These are phyloP conservation scores for Paraleonurus japonicus DNA, from an alignment of 257 asterid species.

Conservation along the genomic window DNA sequence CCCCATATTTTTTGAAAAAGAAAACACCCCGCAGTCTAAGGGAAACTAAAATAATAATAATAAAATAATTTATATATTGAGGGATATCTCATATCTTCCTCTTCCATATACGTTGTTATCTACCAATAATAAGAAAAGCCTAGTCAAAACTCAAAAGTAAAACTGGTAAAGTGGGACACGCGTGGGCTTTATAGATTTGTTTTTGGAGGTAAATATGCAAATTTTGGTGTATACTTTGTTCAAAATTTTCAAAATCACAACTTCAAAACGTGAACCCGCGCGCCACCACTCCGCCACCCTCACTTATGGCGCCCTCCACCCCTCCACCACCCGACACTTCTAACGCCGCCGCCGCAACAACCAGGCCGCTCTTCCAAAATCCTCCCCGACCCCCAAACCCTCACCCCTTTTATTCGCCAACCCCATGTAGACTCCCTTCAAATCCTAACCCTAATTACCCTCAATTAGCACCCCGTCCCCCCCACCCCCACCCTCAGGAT, in stretches of 20 bases:
- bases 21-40: too few species aligned
- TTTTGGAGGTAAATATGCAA: not conserved
- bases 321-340: slow-evolving; percentile 53
- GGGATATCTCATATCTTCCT: too few species aligned
- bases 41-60: too few species aligned
- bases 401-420: slow-evolving; percentile 39
- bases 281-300: slow-evolving; percentile 32
- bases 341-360: slow-evolving; percentile 27
- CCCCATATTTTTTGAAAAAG: too few species aligned
- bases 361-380: slow-evolving; percentile 37
- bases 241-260: not conserved
- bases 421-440: slow-evolving; percentile 42
- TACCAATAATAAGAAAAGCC: too few species aligned
- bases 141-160: too few species aligned
- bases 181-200: too few species aligned
- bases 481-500: slow-evolving; percentile 40
- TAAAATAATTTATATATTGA: too few species aligned
- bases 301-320: slow-evolving; percentile 56
- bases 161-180: too few species aligned
- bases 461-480: slow-evolving; percentile 50
- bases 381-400: slow-evolving; percentile 41
- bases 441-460: slow-evolving; percentile 60
- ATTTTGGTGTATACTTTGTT: not conserved
- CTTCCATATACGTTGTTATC: too few species aligned
- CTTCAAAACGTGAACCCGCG: slow-evolving; percentile 28